Percentiles rank a stretch among this genome's conserved stretches.
Evolutionary conservation across 495 filamentous ascomycete genomes (phyloP).

Genomic region (Daldinia decipiens): DNA sequence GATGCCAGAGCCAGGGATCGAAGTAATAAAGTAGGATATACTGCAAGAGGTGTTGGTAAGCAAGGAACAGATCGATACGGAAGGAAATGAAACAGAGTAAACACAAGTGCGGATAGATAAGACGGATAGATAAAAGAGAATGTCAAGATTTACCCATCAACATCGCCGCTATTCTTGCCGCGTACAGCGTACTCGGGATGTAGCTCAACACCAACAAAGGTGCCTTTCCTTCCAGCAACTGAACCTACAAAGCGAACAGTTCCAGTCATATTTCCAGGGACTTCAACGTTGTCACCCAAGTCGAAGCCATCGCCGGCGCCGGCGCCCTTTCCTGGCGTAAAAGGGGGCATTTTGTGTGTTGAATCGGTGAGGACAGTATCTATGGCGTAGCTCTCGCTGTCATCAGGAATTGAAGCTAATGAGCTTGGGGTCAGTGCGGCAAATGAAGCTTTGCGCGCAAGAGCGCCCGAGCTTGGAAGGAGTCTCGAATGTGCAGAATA

Average conservation of each 20-base stretch:
- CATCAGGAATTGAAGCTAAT: conserved; percentile 69
- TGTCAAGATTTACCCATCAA: conserved; percentile 79
- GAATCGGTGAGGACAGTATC: conserved; percentile 60
- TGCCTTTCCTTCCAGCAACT: conserved; percentile 88
- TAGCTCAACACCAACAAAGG: conserved; percentile 95
- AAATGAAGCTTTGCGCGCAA: conserved; percentile 73
- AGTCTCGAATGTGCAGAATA: conserved; percentile 59
- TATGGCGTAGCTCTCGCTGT: conserved; percentile 67
- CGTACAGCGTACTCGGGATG: conserved; percentile 78
- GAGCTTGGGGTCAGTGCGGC: conserved; percentile 70
- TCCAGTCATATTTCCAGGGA: conserved; percentile 93
- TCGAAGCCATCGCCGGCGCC: conserved; percentile 59
- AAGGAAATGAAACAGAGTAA: conserved; percentile 6
- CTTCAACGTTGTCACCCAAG: conserved; percentile 91
- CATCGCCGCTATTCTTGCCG: conserved; percentile 96
- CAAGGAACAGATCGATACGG: conserved; percentile 18
- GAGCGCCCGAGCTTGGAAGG: conserved; percentile 54
- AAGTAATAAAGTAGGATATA: conserved; percentile 84
- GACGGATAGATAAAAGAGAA: conserved; percentile 38
- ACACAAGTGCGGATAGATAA: conserved; percentile 24
- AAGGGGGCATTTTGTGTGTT: conserved; percentile 53
- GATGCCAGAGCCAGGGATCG: conserved; percentile 82
- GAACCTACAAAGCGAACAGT: conserved; percentile 87
- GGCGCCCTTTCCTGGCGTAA: conserved; percentile 48
- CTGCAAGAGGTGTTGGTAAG: conserved; percentile 54